Percentiles rank a stretch among this genome's conserved stretches.
These are phyloP conservation scores for Tricholoma furcatifolium DNA, from an alignment of 768 basidiomycete species.

Conservation along the genomic window DNA sequence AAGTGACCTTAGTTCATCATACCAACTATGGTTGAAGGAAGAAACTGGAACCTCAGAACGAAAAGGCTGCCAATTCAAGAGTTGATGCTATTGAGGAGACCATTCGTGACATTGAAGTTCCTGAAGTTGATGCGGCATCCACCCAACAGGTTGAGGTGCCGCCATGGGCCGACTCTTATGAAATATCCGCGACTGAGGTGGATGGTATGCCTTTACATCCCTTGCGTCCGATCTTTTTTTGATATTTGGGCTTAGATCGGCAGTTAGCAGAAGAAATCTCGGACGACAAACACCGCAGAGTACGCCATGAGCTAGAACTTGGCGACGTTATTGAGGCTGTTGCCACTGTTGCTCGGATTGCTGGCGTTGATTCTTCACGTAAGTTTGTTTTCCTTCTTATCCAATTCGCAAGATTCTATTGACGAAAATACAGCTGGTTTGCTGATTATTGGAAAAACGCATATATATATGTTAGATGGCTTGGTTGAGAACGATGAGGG, in stretches of 20 bases:
- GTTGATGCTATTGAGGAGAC: conserved; percentile 42
- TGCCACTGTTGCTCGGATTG: conserved; percentile 82
- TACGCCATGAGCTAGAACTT: conserved; percentile 83
- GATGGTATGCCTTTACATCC: conserved; percentile 43
- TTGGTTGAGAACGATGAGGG: conserved; percentile 84
- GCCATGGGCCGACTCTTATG: conserved; percentile 73
- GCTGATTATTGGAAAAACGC: conserved; percentile 80
- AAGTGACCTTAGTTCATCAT: neutral
- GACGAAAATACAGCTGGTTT: conserved; percentile 63
- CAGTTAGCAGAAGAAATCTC: conserved; percentile 73
- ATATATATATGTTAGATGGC: conserved; percentile 90
- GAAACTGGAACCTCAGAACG: conserved; percentile 67
- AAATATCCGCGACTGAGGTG: conserved; percentile 59
- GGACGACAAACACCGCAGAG: conserved; percentile 86
- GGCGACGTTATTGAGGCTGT: conserved; percentile 89
- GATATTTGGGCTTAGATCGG: conserved; percentile 35
- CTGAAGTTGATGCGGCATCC: conserved; percentile 50
- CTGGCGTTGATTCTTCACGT: conserved; percentile 93
- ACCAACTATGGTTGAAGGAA: conserved; percentile 45
- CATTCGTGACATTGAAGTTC: conserved; percentile 49
- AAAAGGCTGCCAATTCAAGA: conserved; percentile 46
- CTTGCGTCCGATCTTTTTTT: neutral
- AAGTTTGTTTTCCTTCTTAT: conserved; percentile 26
- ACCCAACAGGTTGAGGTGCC: conserved; percentile 58
- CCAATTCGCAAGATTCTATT: neutral